A percentile compares a stretch with the other conserved stretches of the same genome.
These are phyloP conservation scores for Lasiosphaeria miniovina DNA, from an alignment of 495 filamentous ascomycete species.

Conservation along the genomic window DNA sequence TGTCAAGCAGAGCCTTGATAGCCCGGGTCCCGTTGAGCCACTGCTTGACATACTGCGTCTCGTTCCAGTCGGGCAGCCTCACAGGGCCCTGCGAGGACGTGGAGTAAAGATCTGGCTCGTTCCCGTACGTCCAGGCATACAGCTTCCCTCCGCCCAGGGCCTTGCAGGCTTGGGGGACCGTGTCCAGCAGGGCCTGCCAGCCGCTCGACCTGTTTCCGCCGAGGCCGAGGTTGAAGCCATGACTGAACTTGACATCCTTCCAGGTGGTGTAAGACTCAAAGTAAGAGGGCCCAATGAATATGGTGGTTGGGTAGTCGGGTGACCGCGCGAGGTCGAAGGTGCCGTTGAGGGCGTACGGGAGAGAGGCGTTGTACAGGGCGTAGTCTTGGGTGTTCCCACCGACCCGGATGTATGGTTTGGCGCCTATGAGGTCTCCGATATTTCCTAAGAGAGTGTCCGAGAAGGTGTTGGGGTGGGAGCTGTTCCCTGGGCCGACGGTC, in stretches of 20 bases:
- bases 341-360: conserved; percentile 52
- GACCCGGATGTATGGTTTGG: conserved; percentile 57
- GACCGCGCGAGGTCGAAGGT: conserved; percentile 50
- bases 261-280: conserved; percentile 66
- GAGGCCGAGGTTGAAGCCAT: conserved; percentile 61
- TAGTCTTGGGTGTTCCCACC: conserved; percentile 64
- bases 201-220: conserved; percentile 53
- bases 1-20: conserved; percentile 47
- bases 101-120: conserved; percentile 65
- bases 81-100: conserved; percentile 52
- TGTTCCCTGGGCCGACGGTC: conserved; percentile 36
- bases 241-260: conserved; percentile 54
- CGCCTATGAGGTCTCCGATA: conserved; percentile 44
- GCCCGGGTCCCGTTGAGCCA: conserved; percentile 56
- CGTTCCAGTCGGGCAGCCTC: conserved; percentile 53
- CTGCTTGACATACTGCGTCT: conserved; percentile 56
- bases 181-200: conserved; percentile 51
- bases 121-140: conserved; percentile 61
- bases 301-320: conserved; percentile 57
- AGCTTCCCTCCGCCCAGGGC: conserved; percentile 50
- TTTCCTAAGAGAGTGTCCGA: conserved; percentile 57
- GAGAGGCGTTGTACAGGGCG: conserved; percentile 56
- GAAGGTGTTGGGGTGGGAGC: conserved; percentile 51
- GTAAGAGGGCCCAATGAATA: conserved; percentile 59
- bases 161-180: conserved; percentile 59